Base-by-base conservation (phyloP, 2,329 filamentous ascomycete species). In the Thelonectria rubi region DNA sequence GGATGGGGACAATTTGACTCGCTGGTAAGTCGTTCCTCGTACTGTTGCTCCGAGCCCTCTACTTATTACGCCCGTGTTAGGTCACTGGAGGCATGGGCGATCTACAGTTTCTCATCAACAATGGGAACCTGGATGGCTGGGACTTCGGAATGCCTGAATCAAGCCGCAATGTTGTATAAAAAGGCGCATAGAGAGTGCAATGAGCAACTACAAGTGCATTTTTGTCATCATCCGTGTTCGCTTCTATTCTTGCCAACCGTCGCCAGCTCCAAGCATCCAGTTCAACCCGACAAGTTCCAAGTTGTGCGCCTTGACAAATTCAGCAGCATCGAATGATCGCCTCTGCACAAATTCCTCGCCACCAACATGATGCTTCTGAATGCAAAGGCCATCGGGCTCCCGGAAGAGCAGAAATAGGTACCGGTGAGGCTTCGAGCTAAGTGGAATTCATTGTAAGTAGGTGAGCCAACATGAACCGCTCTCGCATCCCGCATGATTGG, bases 271-370 rank as follows among this genome's bases (percentile, higher is more conserved):
- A 0, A 74, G 74, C 78, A 82, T 82, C 81, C 80, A 82, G 55
- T 81, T 81, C 8, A 77, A 67, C 0, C 74, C 76, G 0, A 80
- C 78, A 15, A 82, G 74, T 14, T 65, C 68, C 47, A 83, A 67
- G 0, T 75, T 68, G 46, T 81, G 68, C 62, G 74, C 75, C 45
- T 73, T 69, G 2, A 78, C 75, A 56, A 81, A 82, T 30, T 74
- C 74, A 0, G 70, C 74, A 0, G 76, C 73, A 50, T 78, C 74
- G 62, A 82, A 82, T 0, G 76, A 79, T 9, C 80, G 75, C 51
- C 81, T 72, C 59, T 82, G 75, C 8, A 78, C 75, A 53, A 82
- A 81, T 60, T 82, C 80, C 57, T 82, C 80, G 0, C 79, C 81
- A 2, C 79, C 80, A 11, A 80, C 77, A n/a, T 81, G 78, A 2